Evolutionary conservation across 2,329 filamentous ascomycete species (phyloP).

Genomic region (Microsporum audouinii): DNA sequence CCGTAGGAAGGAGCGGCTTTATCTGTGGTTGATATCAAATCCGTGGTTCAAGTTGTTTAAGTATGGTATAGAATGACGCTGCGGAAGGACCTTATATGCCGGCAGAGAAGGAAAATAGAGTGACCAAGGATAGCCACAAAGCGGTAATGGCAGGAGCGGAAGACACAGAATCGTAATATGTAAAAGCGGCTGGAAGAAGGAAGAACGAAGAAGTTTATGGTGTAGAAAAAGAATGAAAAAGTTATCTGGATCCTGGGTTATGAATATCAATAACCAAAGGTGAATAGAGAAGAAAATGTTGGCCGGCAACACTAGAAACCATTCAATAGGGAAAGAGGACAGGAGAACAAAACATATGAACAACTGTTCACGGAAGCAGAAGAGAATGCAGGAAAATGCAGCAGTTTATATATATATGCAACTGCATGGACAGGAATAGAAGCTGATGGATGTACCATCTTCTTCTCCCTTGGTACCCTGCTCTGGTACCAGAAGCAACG

Average conservation of each 20-base stretch:
- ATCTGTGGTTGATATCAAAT: neutral
- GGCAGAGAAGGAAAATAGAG: neutral
- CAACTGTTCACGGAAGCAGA: neutral
- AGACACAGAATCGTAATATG: neutral
- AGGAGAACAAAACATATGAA: neutral
- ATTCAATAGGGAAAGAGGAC: neutral
- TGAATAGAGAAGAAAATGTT: neutral
- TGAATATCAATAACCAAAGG: neutral
- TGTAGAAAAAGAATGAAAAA: neutral
- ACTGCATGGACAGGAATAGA: neutral
- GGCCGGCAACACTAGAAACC: neutral
- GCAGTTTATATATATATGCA: neutral
- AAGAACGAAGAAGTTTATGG: neutral
- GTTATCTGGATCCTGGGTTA: neutral
- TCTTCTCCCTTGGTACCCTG: neutral
- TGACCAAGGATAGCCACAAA: neutral
- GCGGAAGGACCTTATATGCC: neutral
- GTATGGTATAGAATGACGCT: neutral
- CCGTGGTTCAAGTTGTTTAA: neutral
- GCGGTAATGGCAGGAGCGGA: neutral
- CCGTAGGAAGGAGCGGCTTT: neutral
- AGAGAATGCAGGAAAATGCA: neutral
- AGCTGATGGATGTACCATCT: neutral
- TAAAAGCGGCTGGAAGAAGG: neutral
- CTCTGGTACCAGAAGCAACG: neutral